phyloP scores from a whole-genome alignment of 108 stramenopile species.

The Fistulifera solaris region DNA sequence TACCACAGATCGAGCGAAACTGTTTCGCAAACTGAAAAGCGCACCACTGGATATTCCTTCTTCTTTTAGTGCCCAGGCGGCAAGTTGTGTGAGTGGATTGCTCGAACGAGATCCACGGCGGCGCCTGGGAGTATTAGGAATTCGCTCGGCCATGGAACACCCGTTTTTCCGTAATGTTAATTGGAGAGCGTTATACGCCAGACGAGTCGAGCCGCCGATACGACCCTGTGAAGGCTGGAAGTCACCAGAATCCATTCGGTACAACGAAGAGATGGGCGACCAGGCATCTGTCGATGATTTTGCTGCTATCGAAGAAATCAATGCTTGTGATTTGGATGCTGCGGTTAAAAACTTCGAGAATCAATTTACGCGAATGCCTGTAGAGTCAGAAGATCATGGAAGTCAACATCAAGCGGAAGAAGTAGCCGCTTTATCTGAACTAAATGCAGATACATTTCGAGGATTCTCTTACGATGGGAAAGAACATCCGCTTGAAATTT shows the following conservation, averaged over 20 bases:
- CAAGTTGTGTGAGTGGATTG: constrained; percentile 54
- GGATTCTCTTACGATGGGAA: constrained; percentile 80
- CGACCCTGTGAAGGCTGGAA: constrained; percentile 87
- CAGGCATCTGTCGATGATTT: constrained; percentile 13
- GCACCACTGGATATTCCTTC: constrained; percentile 78
- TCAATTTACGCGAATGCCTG: constrained; percentile 74
- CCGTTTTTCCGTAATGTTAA: constrained; percentile 75
- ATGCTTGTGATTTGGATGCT: constrained; percentile 53
- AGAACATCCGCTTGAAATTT: constrained; percentile 1
- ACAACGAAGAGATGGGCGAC: not conserved
- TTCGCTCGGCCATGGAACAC: constrained; percentile 75
- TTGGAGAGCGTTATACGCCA: constrained; percentile 61
- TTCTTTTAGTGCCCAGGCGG: constrained; percentile 46
- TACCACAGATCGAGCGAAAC: constrained; percentile 89
- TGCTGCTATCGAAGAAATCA: constrained; percentile 13
- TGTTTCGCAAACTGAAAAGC: constrained; percentile 83
- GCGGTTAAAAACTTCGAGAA: constrained; percentile 85
- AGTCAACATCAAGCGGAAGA: constrained; percentile 29
- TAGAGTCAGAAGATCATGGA: constrained; percentile 66
- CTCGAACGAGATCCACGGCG: constrained; percentile 70
- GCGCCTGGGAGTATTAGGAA: constrained; percentile 63
- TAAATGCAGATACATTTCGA: constrained; percentile 70
- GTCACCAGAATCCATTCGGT: constrained; percentile 24
- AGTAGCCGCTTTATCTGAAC: constrained; percentile 40
- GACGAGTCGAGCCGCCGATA: constrained; percentile 73